Conservation (phyloP, 805 yeast genomes). For the Candida nemodendra region DNA sequence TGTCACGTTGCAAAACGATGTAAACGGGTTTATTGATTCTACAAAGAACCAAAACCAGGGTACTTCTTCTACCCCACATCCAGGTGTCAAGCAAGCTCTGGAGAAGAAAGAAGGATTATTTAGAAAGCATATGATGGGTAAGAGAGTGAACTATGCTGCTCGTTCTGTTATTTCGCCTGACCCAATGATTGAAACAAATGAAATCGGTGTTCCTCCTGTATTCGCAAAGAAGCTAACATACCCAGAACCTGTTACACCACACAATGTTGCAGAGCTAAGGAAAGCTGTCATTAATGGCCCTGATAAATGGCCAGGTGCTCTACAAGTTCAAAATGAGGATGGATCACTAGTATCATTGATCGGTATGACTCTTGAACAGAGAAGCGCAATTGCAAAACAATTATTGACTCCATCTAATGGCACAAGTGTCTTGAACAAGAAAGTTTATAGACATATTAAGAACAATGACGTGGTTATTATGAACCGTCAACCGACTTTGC, state of each 20-base stretch:
- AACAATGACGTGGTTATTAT: constrained; percentile 94
- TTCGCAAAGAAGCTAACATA: constrained; percentile 93
- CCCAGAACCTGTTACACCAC: constrained; percentile 96
- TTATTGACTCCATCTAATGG: constrained; percentile 77
- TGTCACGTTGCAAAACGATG: constrained; percentile 92
- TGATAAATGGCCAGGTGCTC: constrained; percentile 98
- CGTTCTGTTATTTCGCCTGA: constrained; percentile 99
- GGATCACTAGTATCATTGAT: constrained; percentile 78
- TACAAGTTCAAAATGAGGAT: constrained; percentile 93
- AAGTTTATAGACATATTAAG: constrained; percentile 90
- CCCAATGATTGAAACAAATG: constrained; percentile 96
- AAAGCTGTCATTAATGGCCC: constrained; percentile 98
- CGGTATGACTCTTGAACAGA: constrained; percentile 89
- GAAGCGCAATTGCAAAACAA: constrained; percentile 94
- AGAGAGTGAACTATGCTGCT: constrained; percentile 98
- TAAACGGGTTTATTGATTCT: constrained; percentile 88
- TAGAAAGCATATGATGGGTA: constrained; percentile 99
- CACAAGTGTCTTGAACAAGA: constrained; percentile 73
- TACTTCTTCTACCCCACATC: constrained; percentile 71
- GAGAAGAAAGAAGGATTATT: constrained; percentile 98
- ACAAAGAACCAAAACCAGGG: constrained; percentile 78
- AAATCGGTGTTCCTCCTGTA: constrained; percentile 98
- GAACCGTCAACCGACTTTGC: constrained; percentile 99
- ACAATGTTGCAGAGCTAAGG: constrained; percentile 86
- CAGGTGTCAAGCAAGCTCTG: constrained; percentile 96